phyloP scores from a whole-genome alignment of 352 stramenopile species.

The Thraustochytrium striatum region DNA sequence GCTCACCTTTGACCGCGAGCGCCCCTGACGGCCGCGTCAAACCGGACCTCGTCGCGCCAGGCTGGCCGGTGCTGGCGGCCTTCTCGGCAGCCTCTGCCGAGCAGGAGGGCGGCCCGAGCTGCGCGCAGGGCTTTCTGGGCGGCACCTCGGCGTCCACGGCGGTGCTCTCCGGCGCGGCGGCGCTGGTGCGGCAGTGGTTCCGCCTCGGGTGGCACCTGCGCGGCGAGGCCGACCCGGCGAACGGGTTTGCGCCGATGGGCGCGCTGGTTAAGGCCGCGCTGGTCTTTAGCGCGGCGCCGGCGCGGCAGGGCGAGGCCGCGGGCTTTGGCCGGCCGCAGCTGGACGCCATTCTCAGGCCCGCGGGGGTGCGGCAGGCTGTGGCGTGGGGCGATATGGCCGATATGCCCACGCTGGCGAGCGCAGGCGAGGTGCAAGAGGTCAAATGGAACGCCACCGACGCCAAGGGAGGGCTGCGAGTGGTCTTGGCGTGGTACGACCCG shows the following conservation, averaged over 20 bases:
- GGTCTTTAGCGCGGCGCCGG: constrained; percentile 46
- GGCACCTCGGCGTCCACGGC: not conserved
- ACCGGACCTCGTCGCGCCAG: constrained; percentile 71
- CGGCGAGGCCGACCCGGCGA: not conserved
- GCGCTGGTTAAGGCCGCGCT: not conserved
- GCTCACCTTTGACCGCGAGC: constrained; percentile 60
- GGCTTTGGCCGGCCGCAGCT: constrained; percentile 69
- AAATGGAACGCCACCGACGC: not conserved
- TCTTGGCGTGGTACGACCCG: constrained; percentile 54
- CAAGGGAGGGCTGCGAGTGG: constrained; percentile 24
- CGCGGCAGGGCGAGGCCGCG: constrained; percentile 58
- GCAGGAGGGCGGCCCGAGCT: not conserved
- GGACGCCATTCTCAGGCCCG: constrained; percentile 53
- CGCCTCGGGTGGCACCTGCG: not conserved
- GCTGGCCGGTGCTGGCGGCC: constrained; percentile 68
- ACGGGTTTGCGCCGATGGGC: not conserved
- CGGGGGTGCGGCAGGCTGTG: constrained; percentile 7
- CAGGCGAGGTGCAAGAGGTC: constrained; percentile 21
- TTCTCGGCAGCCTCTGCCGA: not conserved
- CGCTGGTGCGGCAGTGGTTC: not conserved
- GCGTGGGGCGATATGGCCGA: not conserved
- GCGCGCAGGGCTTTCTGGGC: not conserved
- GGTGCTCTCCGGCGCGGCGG: not conserved
- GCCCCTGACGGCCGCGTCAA: constrained; percentile 69
- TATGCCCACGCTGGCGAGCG: not conserved